A percentile compares a stretch with the other conserved stretches of the same genome.
phyloP scores from a whole-genome alignment of 441 rosid species.

The Monsonia emarginata region DNA sequence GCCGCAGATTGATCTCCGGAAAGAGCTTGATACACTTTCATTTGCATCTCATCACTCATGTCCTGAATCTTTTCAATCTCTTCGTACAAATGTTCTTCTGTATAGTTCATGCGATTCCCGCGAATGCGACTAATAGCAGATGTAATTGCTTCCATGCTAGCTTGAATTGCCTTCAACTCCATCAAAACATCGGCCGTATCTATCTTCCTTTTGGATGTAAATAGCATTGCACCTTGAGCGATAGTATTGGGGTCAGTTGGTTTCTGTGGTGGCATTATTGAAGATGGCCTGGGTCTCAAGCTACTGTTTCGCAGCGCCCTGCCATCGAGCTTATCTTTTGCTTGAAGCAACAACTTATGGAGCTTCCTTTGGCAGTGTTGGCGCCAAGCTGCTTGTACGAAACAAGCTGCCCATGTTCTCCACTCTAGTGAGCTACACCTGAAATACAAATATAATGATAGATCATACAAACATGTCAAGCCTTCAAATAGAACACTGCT shows the following conservation, averaged over 20 bases:
- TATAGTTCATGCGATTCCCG: background rate
- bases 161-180: background rate
- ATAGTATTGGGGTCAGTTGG: background rate
- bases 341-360: slow-evolving; percentile 49
- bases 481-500: too few species aligned
- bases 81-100: background rate
- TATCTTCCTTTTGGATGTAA: too few species aligned
- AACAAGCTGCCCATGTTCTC: slow-evolving; percentile 90
- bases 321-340: slow-evolving; percentile 44
- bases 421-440: slow-evolving; percentile 71
- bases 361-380: slow-evolving; percentile 53
- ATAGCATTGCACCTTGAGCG: too few species aligned
- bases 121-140: background rate
- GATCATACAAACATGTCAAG: too few species aligned
- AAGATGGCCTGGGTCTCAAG: slow-evolving; percentile 32
- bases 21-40: background rate
- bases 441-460: too few species aligned
- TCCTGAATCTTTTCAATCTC: background rate
- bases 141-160: background rate
- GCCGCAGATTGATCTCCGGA: background rate
- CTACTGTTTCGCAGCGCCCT: slow-evolving; percentile 44
- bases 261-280: slow-evolving; percentile 16
- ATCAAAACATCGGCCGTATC: background rate
- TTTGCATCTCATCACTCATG: background rate
- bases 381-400: slow-evolving; percentile 79